Evolutionary conservation across 306 rosid genomes (phyloP).

Genomic region (Trifolium dubium): DNA sequence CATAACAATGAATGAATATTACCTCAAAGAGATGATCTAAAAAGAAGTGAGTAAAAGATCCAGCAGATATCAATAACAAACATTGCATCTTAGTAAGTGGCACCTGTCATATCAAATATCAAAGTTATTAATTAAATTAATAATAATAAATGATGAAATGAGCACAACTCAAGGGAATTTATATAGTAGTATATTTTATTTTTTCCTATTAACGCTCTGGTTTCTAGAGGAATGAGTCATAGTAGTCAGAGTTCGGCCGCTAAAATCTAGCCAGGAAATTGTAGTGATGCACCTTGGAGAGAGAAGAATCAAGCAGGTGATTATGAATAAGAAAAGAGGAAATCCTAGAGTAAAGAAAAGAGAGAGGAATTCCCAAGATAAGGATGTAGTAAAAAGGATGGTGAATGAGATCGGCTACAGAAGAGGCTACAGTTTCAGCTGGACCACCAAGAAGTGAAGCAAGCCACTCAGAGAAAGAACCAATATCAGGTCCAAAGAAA

Average conservation of each 20-base stretch:
- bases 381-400: constrained; percentile 67
- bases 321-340: constrained; percentile 55
- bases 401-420: constrained; percentile 62
- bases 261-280: too few species aligned
- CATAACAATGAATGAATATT: background rate
- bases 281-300: constrained; percentile 55
- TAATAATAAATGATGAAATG: background rate
- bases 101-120: constrained; percentile 48
- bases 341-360: constrained; percentile 65
- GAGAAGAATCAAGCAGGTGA: constrained; percentile 69
- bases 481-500: constrained; percentile 93
- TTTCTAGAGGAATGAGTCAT: too few species aligned
- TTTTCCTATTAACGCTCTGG: too few species aligned
- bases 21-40: constrained; percentile 93
- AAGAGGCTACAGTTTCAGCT: constrained; percentile 45
- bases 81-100: constrained; percentile 75
- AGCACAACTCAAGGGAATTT: background rate
- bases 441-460: constrained; percentile 51
- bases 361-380: constrained; percentile 74
- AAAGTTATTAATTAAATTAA: background rate
- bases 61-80: constrained; percentile 74
- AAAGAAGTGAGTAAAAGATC: constrained; percentile 86
- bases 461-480: constrained; percentile 89
- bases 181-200: too few species aligned
- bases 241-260: too few species aligned